phyloP scores from a whole-genome alignment of 2,329 filamentous ascomycete genomes.

The Colletotrichum filicis region DNA sequence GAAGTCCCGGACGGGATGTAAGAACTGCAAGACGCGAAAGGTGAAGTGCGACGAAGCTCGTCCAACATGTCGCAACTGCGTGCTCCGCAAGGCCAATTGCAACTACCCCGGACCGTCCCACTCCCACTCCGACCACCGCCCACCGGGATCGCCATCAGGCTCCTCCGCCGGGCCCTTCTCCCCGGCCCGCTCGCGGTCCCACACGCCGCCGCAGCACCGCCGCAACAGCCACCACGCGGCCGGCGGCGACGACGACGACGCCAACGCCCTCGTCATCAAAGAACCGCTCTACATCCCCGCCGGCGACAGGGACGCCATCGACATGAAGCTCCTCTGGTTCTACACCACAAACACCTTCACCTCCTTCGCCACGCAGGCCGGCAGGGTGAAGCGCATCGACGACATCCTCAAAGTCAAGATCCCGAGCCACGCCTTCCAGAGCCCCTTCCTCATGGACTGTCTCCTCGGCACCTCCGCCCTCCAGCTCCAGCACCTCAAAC shows the following conservation, averaged over 20 bases:
- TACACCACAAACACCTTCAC: constrained; percentile 59
- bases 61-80: constrained; percentile 62
- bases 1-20: constrained; percentile 65
- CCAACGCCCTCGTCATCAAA: constrained; percentile 33
- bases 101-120: constrained; percentile 50
- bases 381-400: constrained; percentile 48
- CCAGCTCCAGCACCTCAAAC: constrained; percentile 56
- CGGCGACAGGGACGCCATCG: constrained; percentile 46
- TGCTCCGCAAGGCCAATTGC: constrained; percentile 58
- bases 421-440: constrained; percentile 61
- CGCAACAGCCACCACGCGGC: not conserved
- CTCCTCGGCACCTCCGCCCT: constrained; percentile 63
- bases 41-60: constrained; percentile 65
- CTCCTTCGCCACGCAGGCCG: constrained; percentile 56
- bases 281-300: constrained; percentile 44
- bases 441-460: constrained; percentile 66
- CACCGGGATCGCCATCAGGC: constrained; percentile 19
- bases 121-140: constrained; percentile 12
- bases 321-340: constrained; percentile 68
- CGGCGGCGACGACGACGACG: not conserved
- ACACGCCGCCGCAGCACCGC: constrained; percentile 7
- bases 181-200: constrained; percentile 13
- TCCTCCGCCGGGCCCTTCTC: constrained; percentile 15
- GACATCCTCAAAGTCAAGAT: constrained; percentile 58
- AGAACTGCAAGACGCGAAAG: constrained; percentile 65